A percentile compares a stretch with the other conserved stretches of the same genome.
Conservation (phyloP, 139 green algal species). For the Chloropicon primus region DNA sequence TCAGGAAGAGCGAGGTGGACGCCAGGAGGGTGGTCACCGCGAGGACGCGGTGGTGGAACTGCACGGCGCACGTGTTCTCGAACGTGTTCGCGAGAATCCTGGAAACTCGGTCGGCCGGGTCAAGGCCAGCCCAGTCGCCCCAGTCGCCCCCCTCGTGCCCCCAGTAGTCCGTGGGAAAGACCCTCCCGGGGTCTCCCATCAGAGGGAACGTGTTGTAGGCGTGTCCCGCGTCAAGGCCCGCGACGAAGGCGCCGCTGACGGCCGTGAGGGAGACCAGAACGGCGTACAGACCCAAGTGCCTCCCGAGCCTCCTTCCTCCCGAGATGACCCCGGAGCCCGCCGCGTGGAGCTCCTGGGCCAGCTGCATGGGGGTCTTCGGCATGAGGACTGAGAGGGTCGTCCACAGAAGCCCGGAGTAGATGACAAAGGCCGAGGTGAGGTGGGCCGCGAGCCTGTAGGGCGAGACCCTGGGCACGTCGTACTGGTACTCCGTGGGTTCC, state of each 20-base stretch:
- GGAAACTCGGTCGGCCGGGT: too few species aligned
- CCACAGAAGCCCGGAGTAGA: slow-evolving; percentile 85
- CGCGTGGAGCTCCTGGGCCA: background rate
- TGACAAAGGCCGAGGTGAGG: slow-evolving; percentile 85
- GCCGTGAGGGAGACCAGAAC: slow-evolving; percentile 80
- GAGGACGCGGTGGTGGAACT: slow-evolving; percentile 62
- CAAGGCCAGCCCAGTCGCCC: slow-evolving; percentile 1
- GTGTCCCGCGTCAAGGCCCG: slow-evolving; percentile 73
- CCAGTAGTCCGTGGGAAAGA: slow-evolving; percentile 80
- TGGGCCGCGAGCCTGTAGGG: slow-evolving; percentile 80
- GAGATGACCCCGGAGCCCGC: too few species aligned
- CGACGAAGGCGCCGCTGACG: slow-evolving; percentile 69
- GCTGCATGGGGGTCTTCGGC: background rate
- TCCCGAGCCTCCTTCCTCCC: background rate
- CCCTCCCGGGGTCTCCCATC: slow-evolving; percentile 65
- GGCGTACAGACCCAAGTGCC: slow-evolving; percentile 37
- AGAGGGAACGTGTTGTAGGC: slow-evolving; percentile 95
- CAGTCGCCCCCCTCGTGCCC: slow-evolving; percentile 19
- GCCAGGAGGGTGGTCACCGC: slow-evolving; percentile 44
- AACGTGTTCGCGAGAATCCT: slow-evolving; percentile 71
- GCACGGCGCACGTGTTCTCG: slow-evolving; percentile 91
- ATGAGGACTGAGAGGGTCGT: slow-evolving; percentile 49
- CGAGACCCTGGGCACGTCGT: slow-evolving; percentile 68
- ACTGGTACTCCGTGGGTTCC: slow-evolving; percentile 33
- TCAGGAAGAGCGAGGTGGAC: slow-evolving; percentile 43